Conservation (phyloP, 2,329 filamentous ascomycete species). For the Pyricularia pennisetigena region DNA sequence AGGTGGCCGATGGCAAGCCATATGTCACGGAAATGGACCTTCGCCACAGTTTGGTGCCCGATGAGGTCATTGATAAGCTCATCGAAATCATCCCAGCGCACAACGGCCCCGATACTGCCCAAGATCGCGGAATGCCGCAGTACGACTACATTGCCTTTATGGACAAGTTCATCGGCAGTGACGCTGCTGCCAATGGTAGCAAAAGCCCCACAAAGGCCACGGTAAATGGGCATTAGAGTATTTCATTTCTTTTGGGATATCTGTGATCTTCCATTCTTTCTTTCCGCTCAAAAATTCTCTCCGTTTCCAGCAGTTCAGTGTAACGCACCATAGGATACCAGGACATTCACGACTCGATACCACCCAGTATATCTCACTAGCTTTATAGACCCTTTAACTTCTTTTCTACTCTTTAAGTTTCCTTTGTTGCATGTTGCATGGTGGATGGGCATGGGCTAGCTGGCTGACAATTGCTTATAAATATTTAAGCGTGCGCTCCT, state of each 20-base stretch:
- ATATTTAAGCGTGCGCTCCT: background rate
- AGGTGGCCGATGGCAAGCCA: conserved; percentile 96
- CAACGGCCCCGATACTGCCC: conserved; percentile 71
- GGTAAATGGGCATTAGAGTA: background rate
- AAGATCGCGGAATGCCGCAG: conserved; percentile 76
- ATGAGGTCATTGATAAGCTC: conserved; percentile 92
- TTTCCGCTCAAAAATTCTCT: background rate
- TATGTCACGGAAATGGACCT: conserved; percentile 98
- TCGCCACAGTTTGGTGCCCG: conserved; percentile 86
- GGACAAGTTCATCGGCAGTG: conserved; percentile 64
- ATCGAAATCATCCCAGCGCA: conserved; percentile 79
- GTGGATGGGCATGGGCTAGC: background rate
- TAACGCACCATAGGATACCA: conserved; percentile 1
- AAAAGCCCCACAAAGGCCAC: background rate
- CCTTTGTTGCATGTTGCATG: background rate
- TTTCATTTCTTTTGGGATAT: background rate
- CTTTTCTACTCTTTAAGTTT: background rate
- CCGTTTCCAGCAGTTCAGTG: background rate
- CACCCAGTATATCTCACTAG: background rate
- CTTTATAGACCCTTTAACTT: background rate
- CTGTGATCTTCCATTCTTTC: background rate
- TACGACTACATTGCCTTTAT: conserved; percentile 98
- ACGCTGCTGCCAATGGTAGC: conserved; percentile 9
- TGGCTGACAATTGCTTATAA: background rate
- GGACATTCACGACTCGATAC: background rate